phyloP scores from a whole-genome alignment of 2,329 filamentous ascomycete species.

The Colletotrichum sojae region DNA sequence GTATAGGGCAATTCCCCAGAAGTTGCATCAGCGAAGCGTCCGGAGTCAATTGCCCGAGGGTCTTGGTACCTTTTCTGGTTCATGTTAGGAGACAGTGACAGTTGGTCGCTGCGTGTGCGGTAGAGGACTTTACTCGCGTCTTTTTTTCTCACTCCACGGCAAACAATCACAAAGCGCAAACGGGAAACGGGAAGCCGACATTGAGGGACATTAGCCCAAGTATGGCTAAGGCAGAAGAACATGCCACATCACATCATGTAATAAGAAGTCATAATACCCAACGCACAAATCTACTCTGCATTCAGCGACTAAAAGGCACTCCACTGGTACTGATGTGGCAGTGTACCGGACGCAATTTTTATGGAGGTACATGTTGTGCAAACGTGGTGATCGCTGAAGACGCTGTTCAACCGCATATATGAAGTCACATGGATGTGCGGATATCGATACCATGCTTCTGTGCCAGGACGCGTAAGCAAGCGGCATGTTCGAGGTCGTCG shows the following conservation, averaged over 20 bases:
- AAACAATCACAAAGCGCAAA: slow-evolving; percentile 24
- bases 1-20: slow-evolving; percentile 36
- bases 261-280: slow-evolving; percentile 39
- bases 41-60: slow-evolving; percentile 40
- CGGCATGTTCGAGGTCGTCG: no score
- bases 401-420: no score
- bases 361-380: no score
- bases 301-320: not conserved
- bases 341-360: no score
- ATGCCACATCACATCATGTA: slow-evolving; percentile 25
- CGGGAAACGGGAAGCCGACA: slow-evolving; percentile 1
- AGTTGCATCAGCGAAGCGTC: slow-evolving; percentile 44
- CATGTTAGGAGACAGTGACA: slow-evolving; percentile 18
- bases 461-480: no score
- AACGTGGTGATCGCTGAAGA: no score
- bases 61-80: slow-evolving; percentile 29
- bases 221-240: slow-evolving; percentile 1
- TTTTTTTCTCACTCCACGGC: not conserved
- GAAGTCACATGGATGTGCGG: no score
- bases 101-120: slow-evolving; percentile 8
- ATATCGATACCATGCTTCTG: no score
- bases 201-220: slow-evolving; percentile 5
- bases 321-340: no score
- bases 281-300: not conserved
- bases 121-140: not conserved